Evolutionary conservation across 2,329 filamentous ascomycete genomes (phyloP), one percentile per base, ranked within the genome.

Genomic region (Epichloe coenophiala): DNA sequence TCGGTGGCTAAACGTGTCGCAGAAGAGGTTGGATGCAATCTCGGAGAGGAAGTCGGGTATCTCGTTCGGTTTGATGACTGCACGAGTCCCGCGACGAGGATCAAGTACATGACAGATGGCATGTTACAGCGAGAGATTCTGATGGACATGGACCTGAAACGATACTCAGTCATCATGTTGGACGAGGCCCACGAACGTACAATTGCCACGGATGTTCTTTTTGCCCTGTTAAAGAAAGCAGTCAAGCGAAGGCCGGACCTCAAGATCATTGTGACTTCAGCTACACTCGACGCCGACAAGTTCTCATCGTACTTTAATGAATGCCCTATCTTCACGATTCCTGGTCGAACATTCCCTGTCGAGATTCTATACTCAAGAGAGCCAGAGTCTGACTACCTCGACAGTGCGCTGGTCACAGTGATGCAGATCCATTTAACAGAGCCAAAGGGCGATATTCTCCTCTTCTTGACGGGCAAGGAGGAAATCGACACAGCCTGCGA

Each of bases 71-170:
- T 98, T 63, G 93, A 98, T 63, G 93, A 98, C 68, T 86, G 84
- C 64, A 96, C 91, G 0, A 87, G 84, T 56, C 81, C 88, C 2
- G 77, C 83, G 17, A 98, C 93, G 1, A 88, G 84, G 62, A 95
- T 98, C 72, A 98, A 98, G 71, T 98, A 98, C 71, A 96, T 98
- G 91, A 98, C 93, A 15, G 93, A 98, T 61, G 93, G 93, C 67
- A 97, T 97, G 87, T 78, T 98, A 64, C 83, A 96, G 69, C 80
- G 93, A 71, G 93, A 98, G 70, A 89, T 96, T 63, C 76, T 98
- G 48, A 77, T 96, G 58, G 93, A 98, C 64, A 86, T 90, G 0
- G 86, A 95, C 59, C 71, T 98, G 57, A 86, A 78, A 61, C 81
- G 86, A 57, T 98, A 98, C 63, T 95, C 89, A 1, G 88, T 93